Evolutionary conservation across 768 basidiomycete genomes (phyloP).

Genomic region (Amanita rimosa): DNA sequence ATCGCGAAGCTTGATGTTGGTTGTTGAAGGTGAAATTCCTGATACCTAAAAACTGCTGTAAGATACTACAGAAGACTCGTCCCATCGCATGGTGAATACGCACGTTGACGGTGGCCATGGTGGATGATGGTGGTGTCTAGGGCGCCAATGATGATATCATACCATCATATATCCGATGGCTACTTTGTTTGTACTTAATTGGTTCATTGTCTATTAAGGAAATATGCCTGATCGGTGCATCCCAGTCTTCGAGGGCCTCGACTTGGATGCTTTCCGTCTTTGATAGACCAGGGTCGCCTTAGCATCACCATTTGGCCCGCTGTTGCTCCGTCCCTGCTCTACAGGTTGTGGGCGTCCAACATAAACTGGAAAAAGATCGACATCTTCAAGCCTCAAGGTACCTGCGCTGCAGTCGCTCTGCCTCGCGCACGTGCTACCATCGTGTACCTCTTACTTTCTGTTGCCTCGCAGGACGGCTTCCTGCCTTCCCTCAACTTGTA

Average conservation of each 20-base stretch:
- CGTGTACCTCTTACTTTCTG: neutral
- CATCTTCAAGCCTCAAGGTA: neutral
- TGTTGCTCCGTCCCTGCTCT: neutral
- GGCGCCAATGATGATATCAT: neutral
- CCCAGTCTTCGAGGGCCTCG: neutral
- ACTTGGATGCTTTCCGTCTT: conserved; percentile 3
- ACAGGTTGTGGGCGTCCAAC: neutral
- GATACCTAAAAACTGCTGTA: conserved; percentile 46
- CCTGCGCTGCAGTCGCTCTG: neutral
- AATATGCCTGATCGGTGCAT: neutral
- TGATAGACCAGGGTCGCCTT: conserved; percentile 4
- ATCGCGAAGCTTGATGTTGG: conserved; percentile 56
- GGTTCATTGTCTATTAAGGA: neutral
- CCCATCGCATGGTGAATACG: conserved; percentile 10
- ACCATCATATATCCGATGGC: neutral
- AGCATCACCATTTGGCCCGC: neutral
- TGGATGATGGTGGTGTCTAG: neutral
- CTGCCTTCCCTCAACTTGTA: conserved; percentile 1
- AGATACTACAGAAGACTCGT: neutral
- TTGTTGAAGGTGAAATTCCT: conserved; percentile 55
- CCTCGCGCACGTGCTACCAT: neutral
- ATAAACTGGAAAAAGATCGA: neutral
- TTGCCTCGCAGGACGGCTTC: neutral
- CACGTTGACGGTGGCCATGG: conserved; percentile 23
- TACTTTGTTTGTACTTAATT: neutral